phyloP scores from a whole-genome alignment of 495 filamentous ascomycete genomes.

The Penicillium alfredii region DNA sequence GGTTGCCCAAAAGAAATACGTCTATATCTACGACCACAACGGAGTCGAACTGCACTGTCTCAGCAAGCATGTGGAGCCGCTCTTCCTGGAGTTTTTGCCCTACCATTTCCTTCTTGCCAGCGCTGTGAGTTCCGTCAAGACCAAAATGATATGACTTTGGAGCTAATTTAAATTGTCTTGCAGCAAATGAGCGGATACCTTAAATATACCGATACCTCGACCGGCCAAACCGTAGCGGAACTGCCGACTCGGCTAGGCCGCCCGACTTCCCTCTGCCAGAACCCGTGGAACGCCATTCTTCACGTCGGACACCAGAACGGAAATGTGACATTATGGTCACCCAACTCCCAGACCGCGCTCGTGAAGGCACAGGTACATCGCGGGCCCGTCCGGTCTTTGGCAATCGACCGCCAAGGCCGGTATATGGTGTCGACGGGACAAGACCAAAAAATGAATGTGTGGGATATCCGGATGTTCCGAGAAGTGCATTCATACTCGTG shows the following conservation, averaged over 20 bases:
- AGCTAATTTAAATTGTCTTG: slow-evolving; percentile 2
- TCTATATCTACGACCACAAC: slow-evolving; percentile 86
- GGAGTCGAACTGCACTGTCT: slow-evolving; percentile 91
- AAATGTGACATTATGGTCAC: slow-evolving; percentile 92
- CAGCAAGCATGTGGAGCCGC: slow-evolving; percentile 84
- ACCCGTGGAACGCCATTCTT: slow-evolving; percentile 84
- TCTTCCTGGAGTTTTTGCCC: slow-evolving; percentile 89
- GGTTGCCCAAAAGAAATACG: slow-evolving; percentile 95
- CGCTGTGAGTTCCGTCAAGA: slow-evolving; percentile 48
- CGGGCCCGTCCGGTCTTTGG: slow-evolving; percentile 83
- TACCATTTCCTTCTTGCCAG: slow-evolving; percentile 94
- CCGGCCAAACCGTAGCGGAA: slow-evolving; percentile 78
- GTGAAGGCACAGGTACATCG: slow-evolving; percentile 93
- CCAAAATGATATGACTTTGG: no score
- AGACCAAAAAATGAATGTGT: slow-evolving; percentile 86
- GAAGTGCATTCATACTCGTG: slow-evolving; percentile 89
- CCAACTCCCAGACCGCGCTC: slow-evolving; percentile 76
- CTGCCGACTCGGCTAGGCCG: slow-evolving; percentile 75
- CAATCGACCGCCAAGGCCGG: slow-evolving; percentile 80
- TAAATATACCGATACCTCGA: slow-evolving; percentile 94
- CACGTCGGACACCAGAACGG: slow-evolving; percentile 93
- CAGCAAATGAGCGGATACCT: slow-evolving; percentile 77
- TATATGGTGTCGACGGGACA: slow-evolving; percentile 96
- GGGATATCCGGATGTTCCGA: slow-evolving; percentile 93
- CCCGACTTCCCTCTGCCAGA: slow-evolving; percentile 79